Percentiles rank a stretch among this genome's conserved stretches.
Evolutionary conservation across 192 early-diverging fungal genomes (phyloP).

Genomic region (Mortierella alpina): DNA sequence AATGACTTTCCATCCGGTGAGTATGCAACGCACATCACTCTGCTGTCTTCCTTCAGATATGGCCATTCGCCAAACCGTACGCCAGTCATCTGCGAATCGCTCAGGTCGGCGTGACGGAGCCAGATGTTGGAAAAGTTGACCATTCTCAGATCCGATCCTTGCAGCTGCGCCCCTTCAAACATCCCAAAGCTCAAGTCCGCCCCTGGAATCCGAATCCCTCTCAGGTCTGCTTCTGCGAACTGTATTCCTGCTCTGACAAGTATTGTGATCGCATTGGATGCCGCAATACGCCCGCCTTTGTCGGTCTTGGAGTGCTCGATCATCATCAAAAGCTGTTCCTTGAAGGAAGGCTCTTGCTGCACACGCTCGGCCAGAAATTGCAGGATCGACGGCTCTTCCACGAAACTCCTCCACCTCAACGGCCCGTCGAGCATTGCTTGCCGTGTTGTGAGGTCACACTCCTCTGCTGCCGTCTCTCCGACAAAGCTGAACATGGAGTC

Average conservation of each 20-base stretch:
- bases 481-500: not conserved
- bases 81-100: slow-evolving; percentile 5
- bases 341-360: too few species aligned
- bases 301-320: too few species aligned
- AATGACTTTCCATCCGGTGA: slow-evolving; percentile 83
- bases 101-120: slow-evolving; percentile 7
- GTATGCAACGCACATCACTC: slow-evolving; percentile 93
- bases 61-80: slow-evolving; percentile 10
- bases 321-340: too few species aligned
- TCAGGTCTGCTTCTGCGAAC: slow-evolving; percentile 2
- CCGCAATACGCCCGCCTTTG: not conserved
- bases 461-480: not conserved
- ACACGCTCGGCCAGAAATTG: too few species aligned
- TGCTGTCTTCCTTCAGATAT: slow-evolving; percentile 66
- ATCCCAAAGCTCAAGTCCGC: slow-evolving; percentile 6
- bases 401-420: not conserved
- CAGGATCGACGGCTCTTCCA: not conserved
- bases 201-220: slow-evolving; percentile 12
- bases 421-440: not conserved
- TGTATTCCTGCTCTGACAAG: not conserved
- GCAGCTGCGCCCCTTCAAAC: slow-evolving; percentile 10
- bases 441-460: not conserved
- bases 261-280: slow-evolving; percentile 13
- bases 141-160: slow-evolving; percentile 10
- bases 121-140: slow-evolving; percentile 1